Evolutionary conservation across 140 eudicot genomes (phyloP), one percentile per base, ranked within the genome.

Genomic region (Stevia rebaudiana): DNA sequence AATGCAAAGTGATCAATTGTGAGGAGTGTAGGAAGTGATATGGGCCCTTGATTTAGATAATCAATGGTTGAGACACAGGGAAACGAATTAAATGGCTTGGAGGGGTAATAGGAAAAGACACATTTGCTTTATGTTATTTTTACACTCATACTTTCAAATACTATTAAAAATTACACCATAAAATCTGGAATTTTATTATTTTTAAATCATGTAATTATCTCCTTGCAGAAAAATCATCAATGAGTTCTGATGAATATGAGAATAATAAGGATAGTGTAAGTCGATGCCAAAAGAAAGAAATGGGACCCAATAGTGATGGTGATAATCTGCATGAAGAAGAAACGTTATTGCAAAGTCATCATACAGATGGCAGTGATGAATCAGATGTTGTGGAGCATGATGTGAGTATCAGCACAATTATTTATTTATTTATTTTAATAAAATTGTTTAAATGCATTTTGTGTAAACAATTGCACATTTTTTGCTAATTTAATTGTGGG

Each of bases 381-480:
- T 84, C 96, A 55, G 98, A 87, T 63, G 39, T 75, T 64, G 82
- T 78, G 71, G 95, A 80, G 71, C 87, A 76, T 13, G 98, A 91
- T 83, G 98, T 91, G 81, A 90, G 97, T 81, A 69, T 36, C 0
- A 54, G 11, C 60, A 11, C 67, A 10, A 40, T 15, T 28, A 28
- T 52, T 44, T 28, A 67, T 36, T 8, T 42, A 6, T 60, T 47
- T 24, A 9, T 4, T 30, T n/a, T 18, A 36, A 43, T 41, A 51
- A 33, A 68, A 16, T 28, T 63, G 61, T 16, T 46, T 33, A 37
- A 24, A 13, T 19, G 37, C 35, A 6, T 69, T 48, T 58, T 30
- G 21, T 1, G 37, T 57, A 44, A 44, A 41, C 57, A 44, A 69
- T 1, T 35, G 28, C 44, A 16, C 15, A 0, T 31, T 56, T 8